These are phyloP conservation scores for Apiotrichum mycotoxinovorans DNA, from an alignment of 1,284 basidiomycete genomes.

Conservation along the genomic window DNA sequence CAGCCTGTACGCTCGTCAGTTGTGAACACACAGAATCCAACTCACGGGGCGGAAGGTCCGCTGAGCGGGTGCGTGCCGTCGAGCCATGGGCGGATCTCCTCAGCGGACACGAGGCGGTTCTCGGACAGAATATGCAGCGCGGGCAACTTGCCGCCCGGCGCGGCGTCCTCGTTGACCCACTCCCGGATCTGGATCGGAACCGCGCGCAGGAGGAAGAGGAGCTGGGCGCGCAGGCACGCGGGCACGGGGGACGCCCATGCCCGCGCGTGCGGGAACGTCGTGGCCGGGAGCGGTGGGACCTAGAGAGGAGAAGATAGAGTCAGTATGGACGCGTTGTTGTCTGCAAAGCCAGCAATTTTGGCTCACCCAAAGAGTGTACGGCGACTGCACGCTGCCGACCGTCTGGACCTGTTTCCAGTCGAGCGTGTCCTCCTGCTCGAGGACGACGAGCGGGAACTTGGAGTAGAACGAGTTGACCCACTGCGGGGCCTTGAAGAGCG, in stretches of 20 bases:
- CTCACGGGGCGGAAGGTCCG: constrained; percentile 30
- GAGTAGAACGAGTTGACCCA: constrained; percentile 42
- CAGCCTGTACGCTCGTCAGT: constrained; percentile 1
- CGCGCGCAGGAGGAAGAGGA: constrained; percentile 41
- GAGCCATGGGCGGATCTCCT: constrained; percentile 39
- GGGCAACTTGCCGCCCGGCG: constrained; percentile 34
- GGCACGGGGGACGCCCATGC: constrained; percentile 37
- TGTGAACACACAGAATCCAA: neutral
- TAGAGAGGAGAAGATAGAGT: constrained; percentile 1
- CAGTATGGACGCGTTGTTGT: too few species aligned
- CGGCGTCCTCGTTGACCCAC: constrained; percentile 36
- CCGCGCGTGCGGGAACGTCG: constrained; percentile 20
- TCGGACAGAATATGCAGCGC: constrained; percentile 31
- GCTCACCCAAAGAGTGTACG: constrained; percentile 29
- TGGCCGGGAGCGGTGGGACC: constrained; percentile 21
- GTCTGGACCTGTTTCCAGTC: constrained; percentile 22
- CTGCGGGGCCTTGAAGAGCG: constrained; percentile 32
- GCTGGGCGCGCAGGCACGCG: constrained; percentile 37
- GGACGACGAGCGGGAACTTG: constrained; percentile 43
- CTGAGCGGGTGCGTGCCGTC: constrained; percentile 31
- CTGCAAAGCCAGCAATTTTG: too few species aligned
- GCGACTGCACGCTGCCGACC: constrained; percentile 6
- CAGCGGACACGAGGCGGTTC: constrained; percentile 28
- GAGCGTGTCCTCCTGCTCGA: constrained; percentile 40
- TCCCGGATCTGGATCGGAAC: constrained; percentile 28